Conservation (phyloP, 768 basidiomycete species). For the Boletus sp. region DNA sequence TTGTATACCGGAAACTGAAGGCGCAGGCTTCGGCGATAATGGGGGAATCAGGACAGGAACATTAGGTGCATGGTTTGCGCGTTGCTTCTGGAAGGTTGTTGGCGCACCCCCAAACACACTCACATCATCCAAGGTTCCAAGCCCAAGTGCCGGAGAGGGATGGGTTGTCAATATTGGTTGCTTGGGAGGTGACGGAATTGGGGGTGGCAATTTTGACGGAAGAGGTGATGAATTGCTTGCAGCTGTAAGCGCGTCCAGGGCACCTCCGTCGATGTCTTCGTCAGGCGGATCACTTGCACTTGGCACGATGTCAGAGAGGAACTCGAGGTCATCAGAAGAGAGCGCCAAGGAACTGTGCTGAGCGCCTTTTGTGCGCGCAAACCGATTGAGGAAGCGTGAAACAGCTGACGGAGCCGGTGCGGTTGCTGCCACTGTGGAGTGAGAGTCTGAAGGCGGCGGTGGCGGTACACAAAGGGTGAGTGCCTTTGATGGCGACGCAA, state of each 20-base stretch:
- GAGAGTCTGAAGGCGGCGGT: slow-evolving; percentile 5
- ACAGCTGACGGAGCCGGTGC: slow-evolving; percentile 59
- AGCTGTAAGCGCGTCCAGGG: slow-evolving; percentile 38
- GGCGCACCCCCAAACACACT: neutral
- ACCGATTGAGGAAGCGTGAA: slow-evolving; percentile 77
- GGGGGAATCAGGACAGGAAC: slow-evolving; percentile 19
- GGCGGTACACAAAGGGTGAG: slow-evolving; percentile 11
- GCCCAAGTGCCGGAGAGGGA: slow-evolving; percentile 5
- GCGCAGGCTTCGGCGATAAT: slow-evolving; percentile 32
- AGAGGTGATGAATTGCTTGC: slow-evolving; percentile 42
- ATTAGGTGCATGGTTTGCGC: neutral
- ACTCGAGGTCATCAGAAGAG: slow-evolving; percentile 79
- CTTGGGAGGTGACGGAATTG: slow-evolving; percentile 36
- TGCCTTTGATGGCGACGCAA: slow-evolving; percentile 17
- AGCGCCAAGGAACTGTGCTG: slow-evolving; percentile 60
- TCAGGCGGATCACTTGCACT: slow-evolving; percentile 43
- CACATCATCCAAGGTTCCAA: neutral
- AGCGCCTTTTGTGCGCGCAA: slow-evolving; percentile 49
- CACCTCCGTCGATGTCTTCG: slow-evolving; percentile 31
- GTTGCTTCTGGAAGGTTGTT: neutral
- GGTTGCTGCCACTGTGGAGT: neutral
- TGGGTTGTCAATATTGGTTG: slow-evolving; percentile 22
- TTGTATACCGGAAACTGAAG: slow-evolving; percentile 13
- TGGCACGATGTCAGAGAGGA: slow-evolving; percentile 66
- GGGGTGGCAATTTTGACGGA: slow-evolving; percentile 46